Evolutionary conservation across 2,329 filamentous ascomycete genomes (phyloP).

Genomic region (Stagonosporopsis rhizophila): DNA sequence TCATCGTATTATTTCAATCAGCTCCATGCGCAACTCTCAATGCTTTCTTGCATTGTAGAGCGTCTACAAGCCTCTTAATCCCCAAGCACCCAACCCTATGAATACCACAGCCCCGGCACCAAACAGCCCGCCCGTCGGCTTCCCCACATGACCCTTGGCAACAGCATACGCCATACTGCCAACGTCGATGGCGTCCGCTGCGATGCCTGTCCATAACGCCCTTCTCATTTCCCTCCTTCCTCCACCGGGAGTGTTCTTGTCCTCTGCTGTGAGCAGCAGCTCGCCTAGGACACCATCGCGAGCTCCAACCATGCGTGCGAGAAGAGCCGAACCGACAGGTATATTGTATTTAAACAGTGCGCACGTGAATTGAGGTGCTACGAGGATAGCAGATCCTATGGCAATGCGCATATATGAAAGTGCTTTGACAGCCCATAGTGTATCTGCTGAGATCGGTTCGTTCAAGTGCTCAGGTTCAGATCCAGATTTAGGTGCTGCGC

Average conservation of each 20-base stretch:
- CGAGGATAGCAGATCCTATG: conserved; percentile 27
- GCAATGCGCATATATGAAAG: conserved; percentile 30
- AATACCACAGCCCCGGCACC: conserved; percentile 25
- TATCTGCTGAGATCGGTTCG: conserved; percentile 20
- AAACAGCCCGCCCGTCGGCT: conserved; percentile 22
- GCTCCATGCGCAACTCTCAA: neutral
- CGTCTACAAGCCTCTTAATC: conserved; percentile 23
- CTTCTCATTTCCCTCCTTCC: conserved; percentile 31
- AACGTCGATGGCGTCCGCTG: conserved; percentile 30
- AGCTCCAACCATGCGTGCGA: conserved; percentile 34
- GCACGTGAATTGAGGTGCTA: conserved; percentile 31
- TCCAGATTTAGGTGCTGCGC: conserved; percentile 8
- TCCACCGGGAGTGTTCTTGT: conserved; percentile 22
- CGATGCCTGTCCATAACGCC: conserved; percentile 33
- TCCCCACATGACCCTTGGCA: conserved; percentile 29
- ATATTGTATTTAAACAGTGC: conserved; percentile 28
- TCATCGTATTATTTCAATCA: neutral
- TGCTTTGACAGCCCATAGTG: conserved; percentile 27
- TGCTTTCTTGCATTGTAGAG: neutral
- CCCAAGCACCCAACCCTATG: conserved; percentile 26
- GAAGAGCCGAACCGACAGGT: conserved; percentile 17
- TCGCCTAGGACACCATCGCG: conserved; percentile 36
- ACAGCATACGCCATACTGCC: conserved; percentile 27
- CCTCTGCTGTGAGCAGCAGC: conserved; percentile 32
- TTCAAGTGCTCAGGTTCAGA: conserved; percentile 6